Base-by-base conservation (phyloP, 306 rosid genomes). In the Hippophae tibetana region DNA sequence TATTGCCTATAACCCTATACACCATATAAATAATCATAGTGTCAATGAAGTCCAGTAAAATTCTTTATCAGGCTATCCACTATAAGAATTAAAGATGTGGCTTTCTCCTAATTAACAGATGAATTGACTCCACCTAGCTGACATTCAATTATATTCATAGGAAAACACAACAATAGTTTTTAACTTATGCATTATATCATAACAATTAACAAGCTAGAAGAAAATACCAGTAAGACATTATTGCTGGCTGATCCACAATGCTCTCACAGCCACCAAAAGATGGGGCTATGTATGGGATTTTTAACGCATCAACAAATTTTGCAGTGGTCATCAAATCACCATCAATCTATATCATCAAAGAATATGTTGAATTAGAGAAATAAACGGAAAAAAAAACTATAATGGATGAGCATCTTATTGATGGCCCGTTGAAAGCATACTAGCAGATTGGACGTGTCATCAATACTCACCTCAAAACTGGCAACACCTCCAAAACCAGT, bases 401-500 rank as follows among this genome's bases (percentile, higher is more conserved):
- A 31, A 31, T 4, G 38, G 38, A 31, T 31, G 5, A 31, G 38
- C 38, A 31, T 31, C 38, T 31, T 2, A 31, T 31, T 2, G 3
- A 49, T 49, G 14, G 53, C 13, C 54, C 51, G 14, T 57, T 40
- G 40, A 14, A 11, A 52, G 46, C 6, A 14, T 18, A 47, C 45
- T 13, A 45, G 10, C 12, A 45, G 51, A 54, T 27, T 47, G 55
- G 48, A 38, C 18, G 6, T 6, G 14, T 54, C 25, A 7, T 26
- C 23, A 48, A 65, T 58, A 43, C 76, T 49, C 62, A 85, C 98
- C 94, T 85, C 94, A 69, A 90, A 90, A 71, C 97, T 90, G 74
- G 87, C 95, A n/a, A 90, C 97, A 43, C 97, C 95, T 27, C 97
- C 96, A 23, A 83, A 90, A 72, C 96, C 98, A 81, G 87, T 87